Percentiles rank a stretch among this genome's conserved stretches.
phyloP scores from a whole-genome alignment of 306 rosid species.

The Cicer cuneatum region DNA sequence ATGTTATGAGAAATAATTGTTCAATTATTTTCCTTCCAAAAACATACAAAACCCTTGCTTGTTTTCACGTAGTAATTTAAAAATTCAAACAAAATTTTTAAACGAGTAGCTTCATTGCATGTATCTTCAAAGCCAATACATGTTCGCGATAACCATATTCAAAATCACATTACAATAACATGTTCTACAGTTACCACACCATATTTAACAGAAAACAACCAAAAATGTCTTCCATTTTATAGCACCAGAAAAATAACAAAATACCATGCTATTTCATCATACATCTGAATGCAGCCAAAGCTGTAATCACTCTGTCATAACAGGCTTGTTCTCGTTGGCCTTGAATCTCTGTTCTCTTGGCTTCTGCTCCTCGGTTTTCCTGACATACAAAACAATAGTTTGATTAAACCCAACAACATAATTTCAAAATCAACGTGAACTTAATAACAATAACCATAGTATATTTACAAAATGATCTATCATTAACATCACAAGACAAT shows the following conservation, averaged over 20 bases:
- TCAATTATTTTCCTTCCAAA: too few species aligned
- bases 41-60: too few species aligned
- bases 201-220: not conserved
- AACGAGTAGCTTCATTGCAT: constrained; percentile 5
- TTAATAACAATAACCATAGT: not conserved
- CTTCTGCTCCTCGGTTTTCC: constrained; percentile 94
- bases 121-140: not conserved
- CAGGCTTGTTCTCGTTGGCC: constrained; percentile 93
- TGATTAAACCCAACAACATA: constrained; percentile 16
- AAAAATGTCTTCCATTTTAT: not conserved
- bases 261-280: constrained; percentile 34
- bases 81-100: not conserved
- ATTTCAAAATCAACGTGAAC: not conserved
- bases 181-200: not conserved
- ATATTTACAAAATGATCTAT: not conserved
- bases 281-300: constrained; percentile 21
- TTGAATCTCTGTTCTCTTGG: constrained; percentile 86
- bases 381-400: constrained; percentile 41
- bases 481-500: not conserved
- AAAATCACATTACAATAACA: constrained; percentile 32
- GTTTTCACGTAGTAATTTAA: not conserved
- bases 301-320: constrained; percentile 81
- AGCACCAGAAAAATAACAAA: constrained; percentile 18
- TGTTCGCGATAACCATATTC: constrained; percentile 4
- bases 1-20: too few species aligned